phyloP scores from a whole-genome alignment of 2,329 filamentous ascomycete genomes.

The Fusarium pseudograminearum region DNA sequence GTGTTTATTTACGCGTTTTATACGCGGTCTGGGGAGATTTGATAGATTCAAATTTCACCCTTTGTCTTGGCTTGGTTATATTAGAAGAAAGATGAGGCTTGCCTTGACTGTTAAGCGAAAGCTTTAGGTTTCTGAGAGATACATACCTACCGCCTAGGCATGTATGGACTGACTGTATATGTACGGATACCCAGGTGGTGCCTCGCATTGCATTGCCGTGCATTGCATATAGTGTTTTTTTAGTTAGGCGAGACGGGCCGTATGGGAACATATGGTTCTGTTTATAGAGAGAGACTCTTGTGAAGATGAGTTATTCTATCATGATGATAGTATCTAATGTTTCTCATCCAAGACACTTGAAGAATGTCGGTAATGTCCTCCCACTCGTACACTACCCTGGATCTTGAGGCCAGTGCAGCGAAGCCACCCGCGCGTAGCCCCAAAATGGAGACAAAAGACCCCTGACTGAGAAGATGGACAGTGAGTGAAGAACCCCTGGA shows the following conservation, averaged over 20 bases:
- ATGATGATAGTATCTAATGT: background rate
- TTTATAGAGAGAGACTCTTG: background rate
- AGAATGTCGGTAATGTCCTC: conserved; percentile 22
- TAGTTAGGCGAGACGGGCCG: conserved; percentile 24
- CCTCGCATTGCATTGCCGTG: conserved; percentile 42
- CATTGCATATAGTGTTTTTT: conserved; percentile 43
- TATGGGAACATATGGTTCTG: conserved; percentile 2
- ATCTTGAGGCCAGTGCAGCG: background rate
- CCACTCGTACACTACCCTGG: conserved; percentile 8
- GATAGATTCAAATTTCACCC: conserved; percentile 21
- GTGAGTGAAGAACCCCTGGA: conserved; percentile 29
- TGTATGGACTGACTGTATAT: background rate
- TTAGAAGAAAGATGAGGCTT: conserved; percentile 6
- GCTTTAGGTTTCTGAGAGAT: conserved; percentile 2
- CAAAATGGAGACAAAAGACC: conserved; percentile 23
- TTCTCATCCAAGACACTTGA: conserved; percentile 19
- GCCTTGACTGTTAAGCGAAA: conserved; percentile 1
- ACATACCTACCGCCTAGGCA: no score
- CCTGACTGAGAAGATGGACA: conserved; percentile 33
- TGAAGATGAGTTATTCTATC: background rate
- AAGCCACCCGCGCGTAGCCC: conserved; percentile 31
- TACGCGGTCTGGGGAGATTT: conserved; percentile 38
- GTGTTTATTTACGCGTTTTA: conserved; percentile 26
- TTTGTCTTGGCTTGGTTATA: conserved; percentile 11
- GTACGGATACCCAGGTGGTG: conserved; percentile 26